Evolutionary conservation across 2,329 filamentous ascomycete species (phyloP).

Genomic region (Pseudodiploospora longispora): DNA sequence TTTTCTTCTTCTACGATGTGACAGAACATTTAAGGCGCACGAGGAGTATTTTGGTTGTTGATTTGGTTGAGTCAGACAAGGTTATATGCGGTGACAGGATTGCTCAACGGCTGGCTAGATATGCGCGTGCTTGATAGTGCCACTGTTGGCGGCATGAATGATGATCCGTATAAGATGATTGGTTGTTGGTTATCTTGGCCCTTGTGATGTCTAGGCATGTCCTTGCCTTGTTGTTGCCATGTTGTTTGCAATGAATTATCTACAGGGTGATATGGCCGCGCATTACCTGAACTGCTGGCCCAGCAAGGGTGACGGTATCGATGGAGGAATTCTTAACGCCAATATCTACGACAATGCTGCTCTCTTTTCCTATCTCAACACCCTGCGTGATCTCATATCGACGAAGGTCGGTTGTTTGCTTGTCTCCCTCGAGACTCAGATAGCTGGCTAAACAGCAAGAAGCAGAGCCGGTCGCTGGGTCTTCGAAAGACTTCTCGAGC

Average conservation of each 20-base stretch:
- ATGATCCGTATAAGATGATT: too few relatives aligned
- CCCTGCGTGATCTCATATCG: constrained; percentile 54
- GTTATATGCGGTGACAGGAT: too few relatives aligned
- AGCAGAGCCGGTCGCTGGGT: constrained; percentile 56
- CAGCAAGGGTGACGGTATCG: constrained; percentile 23
- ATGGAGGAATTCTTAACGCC: constrained; percentile 21
- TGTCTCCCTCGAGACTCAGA: constrained; percentile 36
- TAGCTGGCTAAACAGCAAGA: constrained; percentile 49
- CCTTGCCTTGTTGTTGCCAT: background rate
- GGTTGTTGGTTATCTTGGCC: too few relatives aligned
- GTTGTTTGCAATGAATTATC: background rate
- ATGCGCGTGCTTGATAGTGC: too few relatives aligned
- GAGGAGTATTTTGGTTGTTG: constrained; percentile 5
- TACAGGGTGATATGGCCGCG: constrained; percentile 23
- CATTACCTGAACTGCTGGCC: constrained; percentile 28
- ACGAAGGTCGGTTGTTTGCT: constrained; percentile 19
- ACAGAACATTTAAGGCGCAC: constrained; percentile 16
- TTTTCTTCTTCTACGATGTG: constrained; percentile 15
- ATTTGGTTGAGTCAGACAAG: background rate
- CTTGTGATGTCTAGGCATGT: background rate
- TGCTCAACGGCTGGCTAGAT: too few relatives aligned
- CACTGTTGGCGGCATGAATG: too few relatives aligned
- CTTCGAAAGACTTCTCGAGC: constrained; percentile 45
- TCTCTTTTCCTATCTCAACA: constrained; percentile 57
- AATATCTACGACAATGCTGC: constrained; percentile 43